These are phyloP conservation scores for Penicillium sp. DNA, from an alignment of 2,329 filamentous ascomycete species.

Conservation along the genomic window DNA sequence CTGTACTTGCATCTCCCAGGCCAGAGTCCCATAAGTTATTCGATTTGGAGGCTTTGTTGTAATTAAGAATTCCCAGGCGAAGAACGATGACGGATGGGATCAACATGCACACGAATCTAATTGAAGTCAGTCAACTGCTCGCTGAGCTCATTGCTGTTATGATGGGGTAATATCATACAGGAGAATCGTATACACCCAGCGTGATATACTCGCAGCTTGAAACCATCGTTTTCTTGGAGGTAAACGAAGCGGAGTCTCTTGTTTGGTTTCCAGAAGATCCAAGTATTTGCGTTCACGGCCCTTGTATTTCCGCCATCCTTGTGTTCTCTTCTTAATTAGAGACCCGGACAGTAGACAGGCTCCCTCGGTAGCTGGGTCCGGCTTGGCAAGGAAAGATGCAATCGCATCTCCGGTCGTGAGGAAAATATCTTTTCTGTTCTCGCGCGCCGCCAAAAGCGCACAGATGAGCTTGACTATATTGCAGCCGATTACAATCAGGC, in stretches of 20 bases:
- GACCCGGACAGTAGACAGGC: not conserved
- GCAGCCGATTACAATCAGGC: not conserved
- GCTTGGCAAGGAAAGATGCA: not conserved
- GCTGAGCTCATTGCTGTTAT: not conserved
- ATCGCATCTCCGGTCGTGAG: not conserved
- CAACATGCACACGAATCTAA: not conserved
- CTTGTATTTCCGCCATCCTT: slow-evolving; percentile 1
- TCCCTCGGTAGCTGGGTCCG: not conserved
- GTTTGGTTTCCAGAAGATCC: not conserved
- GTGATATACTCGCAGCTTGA: not conserved
- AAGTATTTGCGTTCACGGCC: not conserved
- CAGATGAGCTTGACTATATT: not conserved
- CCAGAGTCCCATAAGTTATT: not conserved
- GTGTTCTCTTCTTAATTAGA: not conserved
- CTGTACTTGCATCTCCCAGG: not conserved
- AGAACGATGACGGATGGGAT: not conserved
- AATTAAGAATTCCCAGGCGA: not conserved
- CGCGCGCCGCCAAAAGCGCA: not conserved
- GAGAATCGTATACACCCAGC: not conserved
- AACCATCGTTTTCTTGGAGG: not conserved
- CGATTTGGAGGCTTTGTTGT: not conserved
- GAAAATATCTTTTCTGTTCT: not conserved
- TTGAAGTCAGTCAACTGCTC: not conserved
- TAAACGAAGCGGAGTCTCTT: not conserved
- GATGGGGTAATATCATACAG: not conserved